phyloP scores from a whole-genome alignment of 1,139 yeast species.

The Ashbya aceris region DNA sequence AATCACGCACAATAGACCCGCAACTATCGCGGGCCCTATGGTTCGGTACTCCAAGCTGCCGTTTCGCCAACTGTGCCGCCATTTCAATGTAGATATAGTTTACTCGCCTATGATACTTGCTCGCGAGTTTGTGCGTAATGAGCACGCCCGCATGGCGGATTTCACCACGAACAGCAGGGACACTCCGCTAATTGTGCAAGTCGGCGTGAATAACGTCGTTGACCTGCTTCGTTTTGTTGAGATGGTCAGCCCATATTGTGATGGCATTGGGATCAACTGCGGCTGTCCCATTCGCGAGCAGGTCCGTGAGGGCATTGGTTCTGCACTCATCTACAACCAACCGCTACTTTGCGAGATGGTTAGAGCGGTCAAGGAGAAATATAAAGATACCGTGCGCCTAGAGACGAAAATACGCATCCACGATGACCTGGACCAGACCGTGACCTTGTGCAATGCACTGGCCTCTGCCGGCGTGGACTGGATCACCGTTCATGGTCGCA shows the following conservation, averaged over 20 bases:
- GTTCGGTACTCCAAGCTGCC: conserved; percentile 93
- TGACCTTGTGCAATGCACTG: conserved; percentile 59
- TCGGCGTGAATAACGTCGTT: conserved; percentile 82
- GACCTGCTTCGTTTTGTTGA: conserved; percentile 77
- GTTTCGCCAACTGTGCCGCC: conserved; percentile 70
- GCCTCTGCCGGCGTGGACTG: conserved; percentile 88
- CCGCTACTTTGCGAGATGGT: conserved; percentile 81
- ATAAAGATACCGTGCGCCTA: conserved; percentile 59
- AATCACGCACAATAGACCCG: conserved; percentile 24
- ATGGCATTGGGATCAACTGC: conserved; percentile 91
- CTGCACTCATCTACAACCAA: conserved; percentile 82
- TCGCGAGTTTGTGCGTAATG: conserved; percentile 83
- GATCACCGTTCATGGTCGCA: conserved; percentile 89
- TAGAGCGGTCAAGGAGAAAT: conserved; percentile 62
- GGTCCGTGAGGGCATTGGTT: conserved; percentile 92
- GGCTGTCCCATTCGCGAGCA: conserved; percentile 97
- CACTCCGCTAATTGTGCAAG: conserved; percentile 73
- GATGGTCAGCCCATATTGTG: conserved; percentile 84
- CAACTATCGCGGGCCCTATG: conserved; percentile 85
- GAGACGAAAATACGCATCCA: conserved; percentile 93
- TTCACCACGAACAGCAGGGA: conserved; percentile 69
- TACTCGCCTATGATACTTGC: conserved; percentile 96
- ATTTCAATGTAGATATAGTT: conserved; percentile 69
- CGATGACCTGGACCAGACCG: conserved; percentile 60
- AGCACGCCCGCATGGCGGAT: conserved; percentile 71